Evolutionary conservation across 495 filamentous ascomycete genomes (phyloP).

Genomic region (Xylaria nigripes): DNA sequence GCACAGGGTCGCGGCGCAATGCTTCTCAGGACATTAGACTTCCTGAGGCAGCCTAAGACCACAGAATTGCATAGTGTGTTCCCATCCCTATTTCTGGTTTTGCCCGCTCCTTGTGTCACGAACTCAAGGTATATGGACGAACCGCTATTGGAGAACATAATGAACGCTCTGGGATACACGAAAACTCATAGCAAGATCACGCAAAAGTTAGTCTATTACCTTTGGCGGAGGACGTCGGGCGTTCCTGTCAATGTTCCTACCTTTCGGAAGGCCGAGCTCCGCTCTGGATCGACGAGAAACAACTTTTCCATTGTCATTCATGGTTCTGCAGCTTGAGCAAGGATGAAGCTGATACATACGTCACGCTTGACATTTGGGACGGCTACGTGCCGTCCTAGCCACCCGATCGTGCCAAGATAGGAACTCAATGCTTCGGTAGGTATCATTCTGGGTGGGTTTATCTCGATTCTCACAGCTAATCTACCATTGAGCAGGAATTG

Average conservation of each 20-base stretch:
- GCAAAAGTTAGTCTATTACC: constrained; percentile 78
- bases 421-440: not conserved
- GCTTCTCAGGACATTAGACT: constrained; percentile 65
- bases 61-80: constrained; percentile 33
- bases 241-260: constrained; percentile 14
- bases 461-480: not conserved
- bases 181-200: constrained; percentile 59
- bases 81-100: constrained; percentile 83
- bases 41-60: constrained; percentile 41
- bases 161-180: constrained; percentile 67
- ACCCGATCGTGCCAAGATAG: not conserved
- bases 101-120: constrained; percentile 78
- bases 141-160: constrained; percentile 58
- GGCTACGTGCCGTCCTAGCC: not conserved
- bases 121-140: constrained; percentile 91
- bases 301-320: constrained; percentile 75
- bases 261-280: constrained; percentile 60
- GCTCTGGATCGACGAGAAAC: constrained; percentile 65
- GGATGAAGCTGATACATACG: not conserved
- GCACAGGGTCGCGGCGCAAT: constrained; percentile 72
- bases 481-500: not conserved
- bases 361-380: not conserved
- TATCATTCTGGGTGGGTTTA: constrained; percentile 1
- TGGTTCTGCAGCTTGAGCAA: constrained; percentile 13
- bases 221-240: constrained; percentile 52